Percentiles rank a stretch among this genome's conserved stretches.
Conservation (phyloP, 441 rosid species). For the Flueggea neowawraea region DNA sequence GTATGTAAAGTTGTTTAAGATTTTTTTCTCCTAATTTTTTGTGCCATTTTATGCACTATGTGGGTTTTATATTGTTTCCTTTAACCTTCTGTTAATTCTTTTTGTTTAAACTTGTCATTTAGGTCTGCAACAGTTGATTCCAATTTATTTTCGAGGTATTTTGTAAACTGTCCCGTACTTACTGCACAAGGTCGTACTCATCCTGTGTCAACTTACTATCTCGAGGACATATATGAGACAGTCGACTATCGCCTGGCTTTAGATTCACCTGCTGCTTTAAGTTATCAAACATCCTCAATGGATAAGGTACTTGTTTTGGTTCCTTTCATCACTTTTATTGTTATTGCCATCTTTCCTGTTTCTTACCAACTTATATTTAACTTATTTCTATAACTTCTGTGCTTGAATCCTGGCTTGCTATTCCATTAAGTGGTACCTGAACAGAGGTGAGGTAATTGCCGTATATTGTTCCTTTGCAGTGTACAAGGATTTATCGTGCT, state of each 20-base stretch:
- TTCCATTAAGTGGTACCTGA: too few relatives aligned
- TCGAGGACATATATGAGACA: slow-evolving; percentile 86
- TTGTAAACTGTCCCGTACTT: slow-evolving; percentile 86
- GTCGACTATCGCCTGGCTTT: slow-evolving; percentile 65
- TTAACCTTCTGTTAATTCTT: slow-evolving; percentile 10
- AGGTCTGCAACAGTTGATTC: slow-evolving; percentile 99
- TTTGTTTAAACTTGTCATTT: slow-evolving; percentile 24
- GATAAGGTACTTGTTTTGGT: slow-evolving; percentile 44
- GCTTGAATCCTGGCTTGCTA: too few relatives aligned
- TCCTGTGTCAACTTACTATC: too few relatives aligned
- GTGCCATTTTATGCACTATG: neutral
- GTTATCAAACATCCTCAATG: slow-evolving; percentile 43
- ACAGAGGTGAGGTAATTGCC: too few relatives aligned
- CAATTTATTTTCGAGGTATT: slow-evolving; percentile 73
- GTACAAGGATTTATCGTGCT: too few relatives aligned
- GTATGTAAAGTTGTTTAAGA: slow-evolving; percentile 32
- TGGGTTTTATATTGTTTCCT: neutral
- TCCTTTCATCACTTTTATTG: neutral
- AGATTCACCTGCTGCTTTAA: slow-evolving; percentile 84
- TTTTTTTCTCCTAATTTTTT: slow-evolving; percentile 4
- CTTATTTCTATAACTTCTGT: too few relatives aligned
- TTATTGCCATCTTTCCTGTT: too few relatives aligned
- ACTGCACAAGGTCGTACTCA: slow-evolving; percentile 90
- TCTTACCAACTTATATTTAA: too few relatives aligned
- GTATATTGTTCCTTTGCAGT: too few relatives aligned